Conservation (phyloP, 75 land plant genomes). For the Cunninghamia lanceolata region DNA sequence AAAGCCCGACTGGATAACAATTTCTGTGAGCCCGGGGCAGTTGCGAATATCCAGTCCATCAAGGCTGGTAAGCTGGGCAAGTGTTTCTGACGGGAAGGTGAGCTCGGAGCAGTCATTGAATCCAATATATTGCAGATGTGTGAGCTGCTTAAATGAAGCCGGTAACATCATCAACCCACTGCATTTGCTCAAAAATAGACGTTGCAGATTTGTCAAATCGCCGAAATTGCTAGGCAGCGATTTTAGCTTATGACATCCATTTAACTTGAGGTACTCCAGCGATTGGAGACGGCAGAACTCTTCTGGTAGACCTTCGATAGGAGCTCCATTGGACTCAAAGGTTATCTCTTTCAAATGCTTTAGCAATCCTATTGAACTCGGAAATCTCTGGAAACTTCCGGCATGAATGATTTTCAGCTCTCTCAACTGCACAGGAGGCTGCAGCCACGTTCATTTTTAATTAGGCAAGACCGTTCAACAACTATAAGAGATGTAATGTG, state of each 20-base stretch:
- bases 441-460: not conserved
- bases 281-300: not conserved
- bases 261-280: not conserved
- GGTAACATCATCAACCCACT: no score
- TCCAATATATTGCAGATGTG: no score
- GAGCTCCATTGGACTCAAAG: not conserved
- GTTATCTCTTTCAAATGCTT: not conserved
- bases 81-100: no score
- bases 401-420: not conserved
- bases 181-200: not conserved
- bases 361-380: not conserved
- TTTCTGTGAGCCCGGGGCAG: no score
- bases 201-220: no score
- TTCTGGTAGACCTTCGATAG: not conserved
- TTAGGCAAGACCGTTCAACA: no score
- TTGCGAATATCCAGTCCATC: rapidly evolving
- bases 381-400: not conserved
- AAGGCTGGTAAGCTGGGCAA: no score
- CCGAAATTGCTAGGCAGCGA: no score
- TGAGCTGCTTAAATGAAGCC: no score
- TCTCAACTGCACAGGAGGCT: conserved; percentile 1
- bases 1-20: no score
- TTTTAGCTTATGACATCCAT: not conserved
- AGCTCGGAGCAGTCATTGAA: no score
- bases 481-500: no score